These are phyloP conservation scores for Candida freyschussii DNA, from an alignment of 1,139 yeast species.

Conservation along the genomic window DNA sequence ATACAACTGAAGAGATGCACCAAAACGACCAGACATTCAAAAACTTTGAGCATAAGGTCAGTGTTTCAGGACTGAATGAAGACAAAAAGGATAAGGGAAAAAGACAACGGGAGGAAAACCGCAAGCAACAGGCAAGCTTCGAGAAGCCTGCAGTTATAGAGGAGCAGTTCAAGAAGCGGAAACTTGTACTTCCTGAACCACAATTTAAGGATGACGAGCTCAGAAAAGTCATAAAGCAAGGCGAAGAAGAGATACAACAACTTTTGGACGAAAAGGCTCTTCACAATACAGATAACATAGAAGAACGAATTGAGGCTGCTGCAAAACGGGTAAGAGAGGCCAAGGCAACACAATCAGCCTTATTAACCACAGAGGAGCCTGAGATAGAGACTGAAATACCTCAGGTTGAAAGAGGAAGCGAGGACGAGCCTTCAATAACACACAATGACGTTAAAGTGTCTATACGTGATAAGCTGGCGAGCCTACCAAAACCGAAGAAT, in stretches of 20 bases:
- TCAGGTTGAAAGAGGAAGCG: slow-evolving; percentile 16
- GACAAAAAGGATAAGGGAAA: slow-evolving; percentile 27
- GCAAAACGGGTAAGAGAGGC: slow-evolving; percentile 25
- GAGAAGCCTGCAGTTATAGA: slow-evolving; percentile 26
- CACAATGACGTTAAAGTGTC: slow-evolving; percentile 4
- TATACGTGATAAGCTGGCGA: slow-evolving; percentile 29
- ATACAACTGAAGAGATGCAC: slow-evolving; percentile 53
- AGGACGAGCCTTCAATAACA: not conserved
- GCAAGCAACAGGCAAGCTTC: slow-evolving; percentile 20
- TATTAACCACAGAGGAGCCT: slow-evolving; percentile 51
- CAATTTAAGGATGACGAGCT: slow-evolving; percentile 34
- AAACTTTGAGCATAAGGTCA: slow-evolving; percentile 44
- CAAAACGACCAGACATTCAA: slow-evolving; percentile 36
- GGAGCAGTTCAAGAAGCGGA: slow-evolving; percentile 48
- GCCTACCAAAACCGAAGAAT: slow-evolving; percentile 51
- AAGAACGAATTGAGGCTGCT: slow-evolving; percentile 31
- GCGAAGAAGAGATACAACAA: slow-evolving; percentile 20
- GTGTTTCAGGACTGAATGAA: slow-evolving; percentile 44
- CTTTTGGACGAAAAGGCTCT: slow-evolving; percentile 16
- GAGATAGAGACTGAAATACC: slow-evolving; percentile 38
- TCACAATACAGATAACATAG: slow-evolving; percentile 28
- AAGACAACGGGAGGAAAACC: slow-evolving; percentile 19
- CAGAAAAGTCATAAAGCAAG: slow-evolving; percentile 29
- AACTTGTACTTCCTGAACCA: slow-evolving; percentile 52
- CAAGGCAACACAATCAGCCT: slow-evolving; percentile 31